Conservation (phyloP, 805 yeast species). For the Kazachstania kunashirensis region DNA sequence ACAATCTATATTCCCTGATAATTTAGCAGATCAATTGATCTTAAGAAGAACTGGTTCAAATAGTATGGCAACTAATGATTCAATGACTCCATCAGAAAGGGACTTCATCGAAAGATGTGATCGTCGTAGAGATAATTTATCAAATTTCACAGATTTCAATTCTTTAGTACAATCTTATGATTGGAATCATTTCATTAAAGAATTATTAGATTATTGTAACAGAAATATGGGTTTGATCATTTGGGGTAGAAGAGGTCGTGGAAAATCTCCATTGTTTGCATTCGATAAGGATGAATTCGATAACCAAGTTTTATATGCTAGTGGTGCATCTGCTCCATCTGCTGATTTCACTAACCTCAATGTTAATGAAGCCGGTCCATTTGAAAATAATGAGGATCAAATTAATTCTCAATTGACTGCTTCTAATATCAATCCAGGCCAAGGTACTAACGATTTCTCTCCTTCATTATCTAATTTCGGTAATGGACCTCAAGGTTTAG, state of each 20-base stretch:
- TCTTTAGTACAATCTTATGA: constrained; percentile 63
- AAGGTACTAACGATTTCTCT: not conserved
- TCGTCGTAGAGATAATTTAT: constrained; percentile 54
- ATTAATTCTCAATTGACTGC: too few relatives aligned
- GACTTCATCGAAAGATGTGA: constrained; percentile 72
- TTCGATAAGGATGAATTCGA: constrained; percentile 20
- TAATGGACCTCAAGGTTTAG: not conserved
- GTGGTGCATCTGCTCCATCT: constrained; percentile 12
- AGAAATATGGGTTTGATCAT: constrained; percentile 63
- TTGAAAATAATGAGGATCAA: too few relatives aligned
- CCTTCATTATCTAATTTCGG: not conserved
- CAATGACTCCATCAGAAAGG: constrained; percentile 61
- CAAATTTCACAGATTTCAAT: constrained; percentile 38
- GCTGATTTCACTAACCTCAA: not conserved
- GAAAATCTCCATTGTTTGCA: constrained; percentile 19
- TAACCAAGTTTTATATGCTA: constrained; percentile 16
- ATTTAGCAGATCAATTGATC: constrained; percentile 38
- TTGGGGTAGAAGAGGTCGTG: constrained; percentile 51
- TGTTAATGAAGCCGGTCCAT: too few relatives aligned
- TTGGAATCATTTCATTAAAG: constrained; percentile 77
- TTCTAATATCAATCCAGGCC: not conserved
- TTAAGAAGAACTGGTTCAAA: constrained; percentile 15
- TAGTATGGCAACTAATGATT: constrained; percentile 11
- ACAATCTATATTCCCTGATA: constrained; percentile 64
- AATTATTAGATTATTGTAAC: constrained; percentile 65